Base-by-base conservation (phyloP, 1,284 basidiomycete species). In the Salmacisia buchloeana region DNA sequence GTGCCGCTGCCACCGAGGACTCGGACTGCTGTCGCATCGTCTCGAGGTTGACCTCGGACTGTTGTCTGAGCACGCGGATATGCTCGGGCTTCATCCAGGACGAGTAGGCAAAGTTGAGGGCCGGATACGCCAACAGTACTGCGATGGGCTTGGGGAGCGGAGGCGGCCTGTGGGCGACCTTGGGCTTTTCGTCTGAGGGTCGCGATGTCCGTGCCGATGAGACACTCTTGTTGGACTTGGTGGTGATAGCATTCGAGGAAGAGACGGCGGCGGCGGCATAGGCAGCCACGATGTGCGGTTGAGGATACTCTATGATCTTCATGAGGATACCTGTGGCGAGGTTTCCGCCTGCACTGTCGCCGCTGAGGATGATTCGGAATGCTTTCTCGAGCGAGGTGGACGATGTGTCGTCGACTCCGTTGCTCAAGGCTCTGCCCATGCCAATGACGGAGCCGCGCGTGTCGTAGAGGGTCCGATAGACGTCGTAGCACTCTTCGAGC, bases 11-110 rank as follows among this genome's bases (percentile, higher is more conserved):
- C 39, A 43, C 39, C 18, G 39, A 5, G 39, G 18, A n/a, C 15
- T 54, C 25, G 2, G 49, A 54, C 49, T 54, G 29, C 21, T 54
- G 25, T 31, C 49, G 49, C 59, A 56, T 65, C 29, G 33, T 49
- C 43, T 75, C 67, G 5, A 76, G 67, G 29, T 75, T 76, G 38
- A 74, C 71, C 60, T 76, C 72, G 62, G 71, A 73, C 66, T 76
- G 74, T 61, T 70, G 90, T 81, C 89, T 85, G 12, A 97, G 83
- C 12, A 94, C 89, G 3, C 86, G 86, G 57, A 97, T 83, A 79
- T 96, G 88, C 23, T 86, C 85, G 1, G 89, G 88, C 0, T 92
- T 88, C 93, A 97, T 97, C 94, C 94, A 98, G 27, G 92, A 77
- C 5, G 69, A 72, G 79, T 94, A 97, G 79, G 96, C 94, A 83